Base-by-base conservation (phyloP, 2,329 filamentous ascomycete species). In the Ascosphaera apis region DNA sequence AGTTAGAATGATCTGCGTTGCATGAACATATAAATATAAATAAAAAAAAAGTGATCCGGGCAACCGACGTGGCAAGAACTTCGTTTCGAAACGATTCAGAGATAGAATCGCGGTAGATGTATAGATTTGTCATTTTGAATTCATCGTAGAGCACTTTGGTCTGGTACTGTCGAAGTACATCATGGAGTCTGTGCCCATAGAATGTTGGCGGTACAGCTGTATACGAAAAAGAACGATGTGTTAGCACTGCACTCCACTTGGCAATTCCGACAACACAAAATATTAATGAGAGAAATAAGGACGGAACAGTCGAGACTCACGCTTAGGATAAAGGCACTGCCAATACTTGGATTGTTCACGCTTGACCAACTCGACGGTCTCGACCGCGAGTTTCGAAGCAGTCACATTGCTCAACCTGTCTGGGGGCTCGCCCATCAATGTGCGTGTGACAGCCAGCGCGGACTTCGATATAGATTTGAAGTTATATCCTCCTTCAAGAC, bases 401-500 rank as follows among this genome's bases (percentile, higher is more conserved):
- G 55, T 48, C 1, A 59, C 56, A 5, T 58, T 52, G 34, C 53
- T 53, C 11, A 73, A 51, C 36, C 67, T 61, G 39, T 72, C 70
- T 2, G 88, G 88, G 8, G 86, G 81, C 48, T 98, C 84, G 15
- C 88, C 83, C 83, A 98, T 95, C 32, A 98, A 63, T 1, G 86
- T 93, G 40, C 74, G 73, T 1, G 82, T 88, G 1, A 98, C 88
- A 2, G 86, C 82, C 3, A 93, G 66, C 1, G 88, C 84, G 3
- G 88, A 95, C 39, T 79, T 74, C 0, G 88, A 91, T 39, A 98
- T 98, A 0, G 88, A 88, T 34, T 72, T 64, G 16, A 98, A 69
- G 47, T 95, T 95, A 56, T 98, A 98, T 6, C 88, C 88, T 15
- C 88, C 88, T 58, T 98, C 88, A 2, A 98, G 65, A 50, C 84